Percentiles rank a stretch among this genome's conserved stretches.
These are phyloP conservation scores for Phytopythium vexans DNA, from an alignment of 352 stramenopile genomes.

Conservation along the genomic window DNA sequence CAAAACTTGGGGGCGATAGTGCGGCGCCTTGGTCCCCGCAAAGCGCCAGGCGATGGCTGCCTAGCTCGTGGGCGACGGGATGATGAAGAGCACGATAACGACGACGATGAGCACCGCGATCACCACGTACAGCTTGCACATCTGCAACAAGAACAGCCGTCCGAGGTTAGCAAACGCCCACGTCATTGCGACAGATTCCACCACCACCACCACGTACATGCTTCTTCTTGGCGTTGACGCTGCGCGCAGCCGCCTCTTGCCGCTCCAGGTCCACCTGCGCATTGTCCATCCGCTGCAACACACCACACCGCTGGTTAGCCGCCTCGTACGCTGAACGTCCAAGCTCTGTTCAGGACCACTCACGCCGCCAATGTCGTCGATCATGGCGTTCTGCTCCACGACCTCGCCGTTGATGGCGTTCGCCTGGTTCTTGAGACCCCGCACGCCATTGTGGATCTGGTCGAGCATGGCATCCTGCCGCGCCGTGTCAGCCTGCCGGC, in stretches of 20 bases:
- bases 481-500: constrained; percentile 46
- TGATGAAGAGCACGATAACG: constrained; percentile 55
- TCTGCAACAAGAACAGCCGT: constrained; percentile 14
- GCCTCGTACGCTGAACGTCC: background rate
- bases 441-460: constrained; percentile 73
- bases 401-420: constrained; percentile 85
- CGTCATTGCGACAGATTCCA: constrained; percentile 4
- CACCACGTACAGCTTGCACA: constrained; percentile 69
- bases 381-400: constrained; percentile 77
- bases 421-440: constrained; percentile 78
- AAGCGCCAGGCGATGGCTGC: background rate
- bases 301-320: constrained; percentile 7
- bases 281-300: constrained; percentile 56
- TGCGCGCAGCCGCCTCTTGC: constrained; percentile 50
- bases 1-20: too few species aligned
- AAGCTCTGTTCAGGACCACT: constrained; percentile 3
- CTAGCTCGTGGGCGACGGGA: constrained; percentile 23
- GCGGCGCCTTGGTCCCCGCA: too few species aligned
- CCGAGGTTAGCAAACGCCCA: constrained; percentile 4
- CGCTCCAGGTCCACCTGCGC: constrained; percentile 58
- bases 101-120: constrained; percentile 67
- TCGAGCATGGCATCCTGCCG: constrained; percentile 74
- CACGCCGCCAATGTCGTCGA: constrained; percentile 76
- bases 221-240: constrained; percentile 71
- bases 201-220: constrained; percentile 29